phyloP scores from a whole-genome alignment of 164 flowering plant species.

The Macadamia tetraphylla region DNA sequence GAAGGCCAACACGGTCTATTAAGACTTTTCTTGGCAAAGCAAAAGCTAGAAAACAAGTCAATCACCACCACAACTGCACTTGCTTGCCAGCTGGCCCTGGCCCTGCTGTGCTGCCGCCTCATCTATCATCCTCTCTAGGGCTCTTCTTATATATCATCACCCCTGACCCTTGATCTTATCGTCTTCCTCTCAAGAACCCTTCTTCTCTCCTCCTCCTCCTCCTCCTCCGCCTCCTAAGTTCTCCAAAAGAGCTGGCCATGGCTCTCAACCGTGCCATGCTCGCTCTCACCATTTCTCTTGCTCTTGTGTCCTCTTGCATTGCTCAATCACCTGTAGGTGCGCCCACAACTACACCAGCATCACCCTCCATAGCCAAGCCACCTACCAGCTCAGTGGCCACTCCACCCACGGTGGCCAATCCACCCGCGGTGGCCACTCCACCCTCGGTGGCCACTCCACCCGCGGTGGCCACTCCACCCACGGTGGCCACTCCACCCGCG shows the following conservation, averaged over 20 bases:
- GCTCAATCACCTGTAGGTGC: constrained; percentile 17
- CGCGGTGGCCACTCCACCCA: constrained; percentile 4
- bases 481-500: neutral
- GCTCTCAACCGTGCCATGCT: constrained; percentile 35
- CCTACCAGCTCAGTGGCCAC: neutral
- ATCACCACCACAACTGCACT: neutral
- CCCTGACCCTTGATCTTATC: neutral
- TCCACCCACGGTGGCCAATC: neutral
- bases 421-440: neutral
- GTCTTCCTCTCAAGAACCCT: neutral
- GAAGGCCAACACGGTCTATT: neutral
- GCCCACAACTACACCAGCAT: constrained; percentile 4
- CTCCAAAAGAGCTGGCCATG: constrained; percentile 17
- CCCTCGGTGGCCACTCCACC: constrained; percentile 3
- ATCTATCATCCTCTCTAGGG: neutral
- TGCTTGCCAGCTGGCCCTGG: too few species aligned
- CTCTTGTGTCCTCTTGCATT: constrained; percentile 19
- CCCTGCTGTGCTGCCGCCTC: neutral
- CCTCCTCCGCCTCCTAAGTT: neutral
- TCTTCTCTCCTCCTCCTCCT: neutral
- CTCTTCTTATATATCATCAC: neutral
- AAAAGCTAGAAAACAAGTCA: neutral
- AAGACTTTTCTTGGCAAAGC: neutral
- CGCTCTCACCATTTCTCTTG: constrained; percentile 12
- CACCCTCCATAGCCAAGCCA: neutral